Evolutionary conservation across 345 rosid genomes (phyloP), one percentile per base, ranked within the genome.

Genomic region (Bruguiera parviflora): DNA sequence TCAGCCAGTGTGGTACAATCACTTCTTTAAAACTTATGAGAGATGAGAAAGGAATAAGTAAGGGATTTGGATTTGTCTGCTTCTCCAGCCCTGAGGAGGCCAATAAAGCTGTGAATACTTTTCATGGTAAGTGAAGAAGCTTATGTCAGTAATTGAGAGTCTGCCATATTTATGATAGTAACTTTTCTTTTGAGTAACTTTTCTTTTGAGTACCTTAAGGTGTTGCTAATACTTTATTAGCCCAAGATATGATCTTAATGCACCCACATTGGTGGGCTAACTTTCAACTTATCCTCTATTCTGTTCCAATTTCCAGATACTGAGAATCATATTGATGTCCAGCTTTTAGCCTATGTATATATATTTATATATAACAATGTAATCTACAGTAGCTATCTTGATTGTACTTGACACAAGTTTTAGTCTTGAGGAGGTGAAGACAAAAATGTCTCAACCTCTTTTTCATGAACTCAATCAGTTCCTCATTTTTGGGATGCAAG

Each of bases 21-120:
- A 84, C 82, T 21, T 86, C 96, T 16, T 80, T 83, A 47, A 90
- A 86, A 78, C 47, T 86, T 58, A 88, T 86, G 91, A 78, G 88
- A 71, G 88, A 88, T 71, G 81, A 84, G 28, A 90, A 84, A 82
- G 93, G 96, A 67, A 73, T 71, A 33, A 84, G 86, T 67, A 90
- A 80, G 69, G 96, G 96, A 20, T 86, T 86, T 75, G 93, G 93
- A 68, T 90, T 90, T 80, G 90, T 88, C 16, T 85, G 91, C 75
- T 88, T 90, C 78, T 86, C 91, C 75, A 73, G 69, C 59, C 81
- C 86, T 47, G 90, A 81, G 80, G 91, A 88, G 80, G 93, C 91
- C 39, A 74, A 20, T 59, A 80, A 78, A 60, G 94, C 90, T 64
- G 88, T 87, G 65, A 79, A 61, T 69, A 72, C 74, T 31, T 79